phyloP scores from a whole-genome alignment of 305 asterid species.

The Ajuga reptans region DNA sequence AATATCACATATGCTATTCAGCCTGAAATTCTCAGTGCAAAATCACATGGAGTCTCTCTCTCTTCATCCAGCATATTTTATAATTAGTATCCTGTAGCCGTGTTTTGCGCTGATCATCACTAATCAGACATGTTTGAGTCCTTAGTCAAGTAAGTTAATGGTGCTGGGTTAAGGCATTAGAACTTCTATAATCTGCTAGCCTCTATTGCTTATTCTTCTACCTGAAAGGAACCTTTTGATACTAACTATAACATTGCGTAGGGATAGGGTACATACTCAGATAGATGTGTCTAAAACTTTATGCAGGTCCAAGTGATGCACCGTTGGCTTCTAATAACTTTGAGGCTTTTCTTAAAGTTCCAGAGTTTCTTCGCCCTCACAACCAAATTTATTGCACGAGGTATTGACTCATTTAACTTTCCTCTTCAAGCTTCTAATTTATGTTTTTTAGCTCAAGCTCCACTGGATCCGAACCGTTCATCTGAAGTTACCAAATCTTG shows the following conservation, averaged over 20 bases:
- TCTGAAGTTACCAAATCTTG: conserved; percentile 4
- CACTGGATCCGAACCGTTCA: neutral
- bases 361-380: conserved; percentile 86
- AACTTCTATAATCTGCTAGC: conserved; percentile 16
- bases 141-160: neutral
- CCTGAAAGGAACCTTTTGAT: conserved; percentile 7
- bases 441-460: neutral
- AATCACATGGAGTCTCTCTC: neutral
- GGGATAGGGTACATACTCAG: conserved; percentile 16
- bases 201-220: neutral
- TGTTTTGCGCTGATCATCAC: conserved; percentile 6
- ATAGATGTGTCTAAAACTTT: conserved; percentile 22
- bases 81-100: neutral
- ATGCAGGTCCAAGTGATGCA: conserved; percentile 88
- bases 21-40: neutral
- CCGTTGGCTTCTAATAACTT: conserved; percentile 89
- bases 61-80: conserved; percentile 3
- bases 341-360: conserved; percentile 94
- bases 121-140: conserved; percentile 8
- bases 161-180: conserved; percentile 13
- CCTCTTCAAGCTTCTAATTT: conserved; percentile 7
- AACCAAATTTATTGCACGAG: conserved; percentile 96
- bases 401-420: conserved; percentile 29
- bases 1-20: neutral
- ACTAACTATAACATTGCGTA: conserved; percentile 14